phyloP scores from a whole-genome alignment of 805 yeast genomes.

The Torulaspora maleeae region DNA sequence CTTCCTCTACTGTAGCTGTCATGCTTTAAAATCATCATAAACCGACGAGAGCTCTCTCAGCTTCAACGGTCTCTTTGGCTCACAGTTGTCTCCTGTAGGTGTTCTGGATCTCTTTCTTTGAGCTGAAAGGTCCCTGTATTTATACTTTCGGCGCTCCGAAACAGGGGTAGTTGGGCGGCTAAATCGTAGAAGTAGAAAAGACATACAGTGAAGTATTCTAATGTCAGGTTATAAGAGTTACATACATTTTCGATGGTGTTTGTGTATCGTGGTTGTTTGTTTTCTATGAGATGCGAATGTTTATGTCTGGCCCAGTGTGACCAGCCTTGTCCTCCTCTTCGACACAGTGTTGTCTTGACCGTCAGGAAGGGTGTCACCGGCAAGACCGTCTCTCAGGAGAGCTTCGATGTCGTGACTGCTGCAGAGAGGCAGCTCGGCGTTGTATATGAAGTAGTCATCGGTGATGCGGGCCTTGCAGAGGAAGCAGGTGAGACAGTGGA shows the following conservation, averaged over 20 bases:
- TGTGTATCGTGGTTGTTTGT: no score
- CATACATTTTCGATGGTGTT: no score
- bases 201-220: no score
- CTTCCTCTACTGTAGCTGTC: no score
- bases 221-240: not conserved
- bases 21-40: no score
- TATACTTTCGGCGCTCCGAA: not conserved
- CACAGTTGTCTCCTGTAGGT: no score
- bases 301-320: constrained; percentile 20
- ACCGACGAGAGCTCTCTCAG: no score
- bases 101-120: not conserved
- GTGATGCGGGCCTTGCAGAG: constrained; percentile 50
- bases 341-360: constrained; percentile 22
- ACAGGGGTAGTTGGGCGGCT: not conserved
- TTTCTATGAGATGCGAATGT: not conserved
- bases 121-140: not conserved
- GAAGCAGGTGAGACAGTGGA: constrained; percentile 63
- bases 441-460: constrained; percentile 46
- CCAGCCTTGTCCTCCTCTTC: constrained; percentile 33
- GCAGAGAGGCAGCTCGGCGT: constrained; percentile 30
- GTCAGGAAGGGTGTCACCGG: not conserved
- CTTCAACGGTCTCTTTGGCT: no score
- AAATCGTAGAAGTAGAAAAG: not conserved
- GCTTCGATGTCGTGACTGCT: constrained; percentile 30
- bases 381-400: constrained; percentile 15